A percentile compares a stretch with the other conserved stretches of the same genome.
phyloP scores from a whole-genome alignment of 1,139 yeast genomes.

The Diutina sp. region DNA sequence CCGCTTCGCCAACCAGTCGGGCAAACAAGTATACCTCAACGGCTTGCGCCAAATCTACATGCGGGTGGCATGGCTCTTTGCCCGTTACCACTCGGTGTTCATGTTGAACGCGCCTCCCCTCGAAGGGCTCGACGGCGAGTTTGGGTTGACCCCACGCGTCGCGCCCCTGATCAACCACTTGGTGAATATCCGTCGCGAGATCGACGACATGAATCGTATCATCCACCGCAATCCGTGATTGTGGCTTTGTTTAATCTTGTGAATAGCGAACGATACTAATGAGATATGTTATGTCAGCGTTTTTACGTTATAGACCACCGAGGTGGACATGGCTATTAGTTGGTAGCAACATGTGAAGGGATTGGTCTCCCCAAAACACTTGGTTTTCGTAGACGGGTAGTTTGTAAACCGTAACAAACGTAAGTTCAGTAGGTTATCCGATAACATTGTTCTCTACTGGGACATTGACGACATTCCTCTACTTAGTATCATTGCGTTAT shows the following conservation, averaged over 20 bases:
- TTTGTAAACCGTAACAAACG: too few relatives aligned
- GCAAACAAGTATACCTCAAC: background rate
- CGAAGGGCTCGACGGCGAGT: background rate
- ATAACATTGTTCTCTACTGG: too few relatives aligned
- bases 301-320: too few relatives aligned
- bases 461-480: too few relatives aligned
- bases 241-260: background rate
- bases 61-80: background rate
- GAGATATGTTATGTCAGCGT: too few relatives aligned
- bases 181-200: background rate
- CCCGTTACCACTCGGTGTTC: background rate
- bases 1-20: background rate
- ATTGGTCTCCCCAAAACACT: too few relatives aligned
- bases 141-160: background rate
- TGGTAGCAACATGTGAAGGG: too few relatives aligned
- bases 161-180: background rate
- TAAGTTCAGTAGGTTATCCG: too few relatives aligned
- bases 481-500: too few relatives aligned
- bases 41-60: background rate
- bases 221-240: background rate
- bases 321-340: too few relatives aligned
- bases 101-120: background rate
- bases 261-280: background rate
- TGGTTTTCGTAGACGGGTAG: too few relatives aligned
- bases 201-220: background rate